Percentiles rank a stretch among this genome's conserved stretches.
Conservation (phyloP, 2,329 filamentous ascomycete species). For the Cercospora beticola region DNA sequence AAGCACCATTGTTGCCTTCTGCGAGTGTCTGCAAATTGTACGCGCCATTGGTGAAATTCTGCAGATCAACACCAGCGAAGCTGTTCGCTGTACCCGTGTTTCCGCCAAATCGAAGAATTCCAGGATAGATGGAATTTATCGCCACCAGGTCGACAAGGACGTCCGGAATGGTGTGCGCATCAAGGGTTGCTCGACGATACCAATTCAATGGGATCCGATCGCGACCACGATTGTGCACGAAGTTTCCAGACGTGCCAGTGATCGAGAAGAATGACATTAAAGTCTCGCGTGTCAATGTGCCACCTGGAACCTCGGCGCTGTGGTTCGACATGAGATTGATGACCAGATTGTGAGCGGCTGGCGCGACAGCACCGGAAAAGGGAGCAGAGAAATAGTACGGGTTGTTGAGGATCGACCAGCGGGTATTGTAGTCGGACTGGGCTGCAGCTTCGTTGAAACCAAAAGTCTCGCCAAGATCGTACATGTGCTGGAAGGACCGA, state of each 20-base stretch:
- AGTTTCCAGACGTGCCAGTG: slow-evolving; percentile 27
- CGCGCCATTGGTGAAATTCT: neutral
- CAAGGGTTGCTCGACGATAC: slow-evolving; percentile 12
- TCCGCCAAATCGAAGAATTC: neutral
- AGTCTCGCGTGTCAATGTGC: slow-evolving; percentile 27
- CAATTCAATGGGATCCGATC: slow-evolving; percentile 34
- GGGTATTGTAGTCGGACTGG: neutral
- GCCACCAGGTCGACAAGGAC: neutral
- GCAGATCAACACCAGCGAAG: slow-evolving; percentile 36
- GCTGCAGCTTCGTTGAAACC: neutral
- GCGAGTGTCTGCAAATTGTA: neutral
- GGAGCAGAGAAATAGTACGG: slow-evolving; percentile 37
- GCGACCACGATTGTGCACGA: slow-evolving; percentile 27
- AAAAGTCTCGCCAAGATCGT: neutral
- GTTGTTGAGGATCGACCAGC: slow-evolving; percentile 29
- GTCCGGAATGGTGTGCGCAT: neutral
- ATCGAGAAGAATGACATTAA: slow-evolving; percentile 32
- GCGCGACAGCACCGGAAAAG: slow-evolving; percentile 31
- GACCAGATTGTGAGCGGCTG: slow-evolving; percentile 33
- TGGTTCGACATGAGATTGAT: slow-evolving; percentile 34
- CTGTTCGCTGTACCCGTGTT: slow-evolving; percentile 28
- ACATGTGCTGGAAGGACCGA: neutral
- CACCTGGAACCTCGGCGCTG: slow-evolving; percentile 25
- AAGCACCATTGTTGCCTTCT: neutral
- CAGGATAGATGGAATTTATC: neutral